Evolutionary conservation across 1,284 basidiomycete species (phyloP), one percentile per base, ranked within the genome.

Genomic region (Ceratobasidium papillatum): DNA sequence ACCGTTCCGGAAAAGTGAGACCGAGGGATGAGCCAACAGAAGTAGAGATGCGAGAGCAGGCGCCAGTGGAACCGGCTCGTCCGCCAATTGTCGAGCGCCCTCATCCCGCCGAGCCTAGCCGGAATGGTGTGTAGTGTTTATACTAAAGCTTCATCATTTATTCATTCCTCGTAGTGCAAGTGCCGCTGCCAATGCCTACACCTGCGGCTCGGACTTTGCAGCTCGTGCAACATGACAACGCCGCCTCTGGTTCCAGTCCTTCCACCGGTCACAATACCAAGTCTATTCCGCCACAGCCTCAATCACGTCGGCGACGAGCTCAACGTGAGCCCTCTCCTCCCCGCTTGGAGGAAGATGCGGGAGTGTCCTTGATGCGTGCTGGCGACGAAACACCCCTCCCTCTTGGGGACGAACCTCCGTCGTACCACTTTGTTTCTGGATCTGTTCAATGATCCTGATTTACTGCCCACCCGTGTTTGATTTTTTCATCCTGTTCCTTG

Each of bases 291-390:
- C 43, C 14, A 45, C 7, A 22, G 9, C 11, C 68, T 1, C 52
- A 36, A 43, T 2, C 68, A 3, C 32, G 68, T 22, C 62, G 43
- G 11, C 68, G 68, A 30, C 54, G 68, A 17, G 30, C 14, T 22
- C 68, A 49, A 14, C 41, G 54, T 34, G 68, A 71, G 11, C 41
- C 56, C 9, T 71, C 68, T 4, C 68, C 68, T 61, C 68, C 68
- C 5, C 54, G 68, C 8, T n/a, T 71, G 11, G 68, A 71, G 49
- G 54, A 61, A 22, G 68, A 71, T 47, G 68, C 68, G 11, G 68
- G 68, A n/a, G 54, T 71, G 12, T 71, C 68, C 36, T 49, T 71
- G 32, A 58, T 71, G 52, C 68, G 68, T 12, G 68, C 68, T n/a
- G 68, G 54, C 30, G 68, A 71, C 19, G 56, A 61, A 1, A 25